Conservation (phyloP, 352 stramenopile species). For the Elongisporangium prolatum region DNA sequence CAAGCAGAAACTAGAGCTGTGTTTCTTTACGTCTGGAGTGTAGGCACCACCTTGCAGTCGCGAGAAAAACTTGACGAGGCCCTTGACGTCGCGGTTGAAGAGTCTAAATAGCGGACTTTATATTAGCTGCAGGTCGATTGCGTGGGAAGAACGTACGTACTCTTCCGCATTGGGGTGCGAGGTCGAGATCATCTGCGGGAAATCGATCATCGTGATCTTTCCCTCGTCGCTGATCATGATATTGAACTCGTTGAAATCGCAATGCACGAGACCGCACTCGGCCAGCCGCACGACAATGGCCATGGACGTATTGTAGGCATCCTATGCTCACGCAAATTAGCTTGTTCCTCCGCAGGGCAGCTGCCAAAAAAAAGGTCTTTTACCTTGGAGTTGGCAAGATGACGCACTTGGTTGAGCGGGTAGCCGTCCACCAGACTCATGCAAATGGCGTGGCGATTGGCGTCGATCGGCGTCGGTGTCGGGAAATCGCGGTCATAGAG, state of each 20-base stretch:
- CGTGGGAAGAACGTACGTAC: conserved; percentile 46
- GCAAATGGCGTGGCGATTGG: conserved; percentile 97
- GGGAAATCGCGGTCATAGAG: conserved; percentile 96
- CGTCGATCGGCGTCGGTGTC: conserved; percentile 96
- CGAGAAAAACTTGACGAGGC: conserved; percentile 95
- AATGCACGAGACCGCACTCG: conserved; percentile 98
- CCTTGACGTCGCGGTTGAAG: conserved; percentile 94
- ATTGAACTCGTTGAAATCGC: conserved; percentile 99
- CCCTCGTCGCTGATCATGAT: conserved; percentile 95
- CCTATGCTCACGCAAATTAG: conserved; percentile 20
- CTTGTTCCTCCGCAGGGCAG: too few species aligned
- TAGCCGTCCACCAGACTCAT: conserved; percentile 96
- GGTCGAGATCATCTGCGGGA: conserved; percentile 99
- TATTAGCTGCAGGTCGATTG: too few species aligned
- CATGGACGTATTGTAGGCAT: conserved; percentile 95
- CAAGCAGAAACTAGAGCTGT: conserved; percentile 11
- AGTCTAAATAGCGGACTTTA: conserved; percentile 37
- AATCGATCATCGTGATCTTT: conserved; percentile 99
- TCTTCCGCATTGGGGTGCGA: conserved; percentile 97
- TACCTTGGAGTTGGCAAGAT: conserved; percentile 87
- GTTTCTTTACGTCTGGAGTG: conserved; percentile 75
- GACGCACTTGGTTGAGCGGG: conserved; percentile 94
- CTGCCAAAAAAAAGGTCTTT: too few species aligned
- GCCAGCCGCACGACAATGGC: conserved; percentile 96
- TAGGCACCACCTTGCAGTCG: conserved; percentile 78